Conservation (phyloP, 2,329 filamentous ascomycete species). For the Penicillium sp. region DNA sequence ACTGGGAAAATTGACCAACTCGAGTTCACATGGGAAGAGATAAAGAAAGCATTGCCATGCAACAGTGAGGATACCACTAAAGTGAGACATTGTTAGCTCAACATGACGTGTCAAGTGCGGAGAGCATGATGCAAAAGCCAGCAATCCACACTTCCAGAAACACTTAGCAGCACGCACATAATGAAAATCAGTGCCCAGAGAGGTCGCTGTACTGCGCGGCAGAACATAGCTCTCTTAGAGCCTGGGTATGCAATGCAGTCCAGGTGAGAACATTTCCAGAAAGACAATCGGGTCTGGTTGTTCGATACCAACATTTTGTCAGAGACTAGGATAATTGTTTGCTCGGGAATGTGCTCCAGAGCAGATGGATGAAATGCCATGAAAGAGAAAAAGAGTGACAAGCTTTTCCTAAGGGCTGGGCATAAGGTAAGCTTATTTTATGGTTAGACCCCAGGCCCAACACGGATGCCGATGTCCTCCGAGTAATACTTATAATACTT, state of each 20-base stretch:
- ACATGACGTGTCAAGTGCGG: neutral
- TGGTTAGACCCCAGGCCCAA: no score
- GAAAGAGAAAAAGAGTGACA: neutral
- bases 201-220: neutral
- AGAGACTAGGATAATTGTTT: neutral
- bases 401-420: neutral
- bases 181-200: constrained; percentile 6
- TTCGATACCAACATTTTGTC: neutral
- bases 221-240: constrained; percentile 1
- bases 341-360: neutral
- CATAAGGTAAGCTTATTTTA: neutral
- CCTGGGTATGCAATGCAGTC: neutral
- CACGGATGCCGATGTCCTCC: no score
- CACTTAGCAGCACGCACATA: neutral
- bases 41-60: constrained; percentile 1
- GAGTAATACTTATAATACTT: neutral
- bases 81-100: neutral
- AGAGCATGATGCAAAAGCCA: neutral
- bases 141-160: neutral
- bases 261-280: constrained; percentile 6
- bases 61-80: neutral
- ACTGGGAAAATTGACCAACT: neutral
- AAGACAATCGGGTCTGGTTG: neutral
- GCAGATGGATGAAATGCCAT: neutral
- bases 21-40: neutral